Base-by-base conservation (phyloP, 2,329 filamentous ascomycete genomes). In the Trichoderma hamatum region DNA sequence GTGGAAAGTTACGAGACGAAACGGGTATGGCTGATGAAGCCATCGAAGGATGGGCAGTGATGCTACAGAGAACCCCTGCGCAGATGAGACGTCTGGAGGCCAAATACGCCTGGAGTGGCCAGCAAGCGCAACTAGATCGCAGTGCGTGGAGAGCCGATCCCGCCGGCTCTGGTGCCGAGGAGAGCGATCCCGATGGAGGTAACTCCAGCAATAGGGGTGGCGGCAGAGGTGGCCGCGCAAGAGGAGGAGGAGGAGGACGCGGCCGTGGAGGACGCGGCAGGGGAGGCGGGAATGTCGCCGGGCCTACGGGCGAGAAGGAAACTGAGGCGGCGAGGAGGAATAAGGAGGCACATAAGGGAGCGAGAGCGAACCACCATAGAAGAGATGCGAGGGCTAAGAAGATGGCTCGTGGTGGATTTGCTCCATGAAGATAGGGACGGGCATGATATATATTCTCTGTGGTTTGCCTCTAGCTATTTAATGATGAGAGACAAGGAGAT, bases 21-120 rank as follows among this genome's bases (percentile, higher is more conserved):
- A 97, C 93, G 0, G 90, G 90, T 4, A 93, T 97, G 93, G 94
- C 93, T 0, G 94, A 98, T 74, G 95, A 98, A 79, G 90, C 91
- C 3, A 91, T 99, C 39, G 96, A 98, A 79, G 96, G 96, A 5
- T 99, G 95, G 94, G 93, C 88, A 0, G 82, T 97, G 60, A 97
- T 98, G 92, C 80, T 97, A 9, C 82, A 84, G 14, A 86, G 94
- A 36, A 91, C 95, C 74, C 86, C 92, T 1, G 86, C 88, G 74
- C 86, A 90, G 70, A 82, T 90, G 77, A 86, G 88, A 68, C 85
- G 87, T 68, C 80, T 98, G 54, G 92, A 97, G 79, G 85, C 85
- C 62, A 90, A 89, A 75, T 91, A 90, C 74, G 83, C 86, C 21
- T 92, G 92, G 72, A 82, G 84, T 14, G 92, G 91, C 1, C 80